Base-by-base conservation (phyloP, 208 protist genomes). In the Borovskyia barvae region DNA sequence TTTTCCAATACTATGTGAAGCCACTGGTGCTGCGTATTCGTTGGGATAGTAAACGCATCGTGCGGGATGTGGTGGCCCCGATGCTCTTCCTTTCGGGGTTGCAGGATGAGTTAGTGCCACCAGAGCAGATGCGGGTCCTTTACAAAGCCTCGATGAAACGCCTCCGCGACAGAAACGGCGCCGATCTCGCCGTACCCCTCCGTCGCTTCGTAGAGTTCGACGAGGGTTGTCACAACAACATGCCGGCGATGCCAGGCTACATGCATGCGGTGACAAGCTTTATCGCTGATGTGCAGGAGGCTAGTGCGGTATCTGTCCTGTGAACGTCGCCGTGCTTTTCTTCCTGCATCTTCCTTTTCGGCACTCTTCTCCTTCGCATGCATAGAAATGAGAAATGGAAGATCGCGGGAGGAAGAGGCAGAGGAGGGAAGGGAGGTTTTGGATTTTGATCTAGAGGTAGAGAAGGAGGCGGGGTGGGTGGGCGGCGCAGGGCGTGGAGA, bases 31-130 rank as follows among this genome's bases (percentile, higher is more conserved):
- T 96, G 1, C 55, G 71, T 20, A 69, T 96, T 35, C 53, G 73
- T 1, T 96, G 90, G 87, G 48, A 65, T 22, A 92, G 76, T 43
- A 68, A 91, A 14, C 56, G 74, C 15, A 29, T 57, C 12, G 63
- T 94, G 12, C 25, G 56, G 0, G 4, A 42, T 0, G 39, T 96
- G 15, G 12, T 37, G 1, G 54, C 54, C 19, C 86, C 89, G 9
- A 81, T 95, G 45, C 67, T 97, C 37, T 97, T 97, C 57, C 37
- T 96, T 2, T 86, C 82, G 17, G 90, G 82, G 14, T 33, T 50
- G 36, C 66, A 75, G 37, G 93, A 97, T 60, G 90, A 96, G 66
- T 43, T 96, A 0, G 77, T 97, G n/a, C 93, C 93, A 17, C 69
- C 80, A n/a, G 32, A 32, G 22, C 87, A 95, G 45, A 96, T 96